Evolutionary conservation across 2,329 filamentous ascomycete species (phyloP).

Genomic region (Cercospora sp.): DNA sequence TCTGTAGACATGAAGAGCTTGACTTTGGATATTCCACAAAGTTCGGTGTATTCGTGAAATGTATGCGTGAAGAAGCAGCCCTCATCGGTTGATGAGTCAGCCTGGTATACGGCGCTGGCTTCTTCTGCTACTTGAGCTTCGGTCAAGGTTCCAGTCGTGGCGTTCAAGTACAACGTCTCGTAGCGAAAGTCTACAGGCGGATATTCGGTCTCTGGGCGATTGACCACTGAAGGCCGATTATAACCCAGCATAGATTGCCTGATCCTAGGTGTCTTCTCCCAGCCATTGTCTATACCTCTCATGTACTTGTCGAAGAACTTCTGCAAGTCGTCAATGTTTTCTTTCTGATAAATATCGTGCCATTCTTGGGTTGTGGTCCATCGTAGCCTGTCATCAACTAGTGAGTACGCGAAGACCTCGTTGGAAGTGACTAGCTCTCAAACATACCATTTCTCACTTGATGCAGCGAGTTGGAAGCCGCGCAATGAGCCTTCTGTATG

Average conservation of each 20-base stretch:
- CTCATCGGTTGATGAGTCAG: background rate
- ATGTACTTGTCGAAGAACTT: slow-evolving; percentile 51
- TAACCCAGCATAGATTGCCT: slow-evolving; percentile 36
- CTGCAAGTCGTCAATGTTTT: slow-evolving; percentile 41
- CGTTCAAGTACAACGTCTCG: background rate
- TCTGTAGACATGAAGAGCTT: slow-evolving; percentile 44
- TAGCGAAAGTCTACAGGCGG: background rate
- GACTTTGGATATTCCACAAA: slow-evolving; percentile 51
- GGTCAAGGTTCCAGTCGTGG: background rate
- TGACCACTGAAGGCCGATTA: slow-evolving; percentile 7
- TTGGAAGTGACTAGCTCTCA: background rate
- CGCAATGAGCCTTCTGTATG: slow-evolving; percentile 31
- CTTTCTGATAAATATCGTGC: slow-evolving; percentile 44
- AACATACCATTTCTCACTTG: slow-evolving; percentile 44
- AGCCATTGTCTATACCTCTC: slow-evolving; percentile 47
- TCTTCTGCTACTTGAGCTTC: background rate
- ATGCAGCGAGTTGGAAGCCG: slow-evolving; percentile 41
- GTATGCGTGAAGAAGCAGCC: slow-evolving; percentile 40
- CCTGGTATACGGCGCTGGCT: slow-evolving; percentile 2
- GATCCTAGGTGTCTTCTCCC: slow-evolving; percentile 52
- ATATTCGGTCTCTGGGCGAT: background rate
- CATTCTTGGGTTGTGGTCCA: slow-evolving; percentile 47
- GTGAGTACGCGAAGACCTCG: background rate
- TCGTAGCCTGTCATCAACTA: slow-evolving; percentile 30
- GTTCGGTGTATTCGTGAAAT: slow-evolving; percentile 42